Evolutionary conservation across 257 asterid species (phyloP).

Genomic region (Salvia hispanica): DNA sequence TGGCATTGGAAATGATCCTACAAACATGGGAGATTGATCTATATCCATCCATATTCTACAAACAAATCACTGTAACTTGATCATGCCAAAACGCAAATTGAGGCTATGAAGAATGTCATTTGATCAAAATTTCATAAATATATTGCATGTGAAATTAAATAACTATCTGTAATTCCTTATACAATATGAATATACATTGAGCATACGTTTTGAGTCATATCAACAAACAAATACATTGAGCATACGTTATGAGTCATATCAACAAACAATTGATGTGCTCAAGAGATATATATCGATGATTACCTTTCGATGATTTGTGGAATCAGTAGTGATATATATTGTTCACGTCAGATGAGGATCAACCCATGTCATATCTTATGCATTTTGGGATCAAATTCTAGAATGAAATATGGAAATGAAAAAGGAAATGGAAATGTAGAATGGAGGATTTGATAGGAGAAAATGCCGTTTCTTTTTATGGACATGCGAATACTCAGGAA

Average conservation of each 20-base stretch:
- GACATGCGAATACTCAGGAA: constrained; percentile 24
- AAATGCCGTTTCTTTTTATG: constrained; percentile 23
- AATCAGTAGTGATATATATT: background rate
- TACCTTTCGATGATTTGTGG: background rate
- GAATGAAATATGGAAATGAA: constrained; percentile 5
- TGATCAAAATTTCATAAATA: background rate
- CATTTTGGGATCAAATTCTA: background rate
- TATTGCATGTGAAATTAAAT: background rate
- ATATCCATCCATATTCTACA: background rate
- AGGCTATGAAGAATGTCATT: background rate
- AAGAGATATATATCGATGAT: background rate
- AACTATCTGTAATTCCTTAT: background rate
- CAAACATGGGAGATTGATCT: background rate
- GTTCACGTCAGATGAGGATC: background rate
- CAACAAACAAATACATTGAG: no score
- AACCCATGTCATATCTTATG: background rate
- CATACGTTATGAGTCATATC: background rate
- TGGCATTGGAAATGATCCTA: background rate
- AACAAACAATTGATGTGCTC: background rate
- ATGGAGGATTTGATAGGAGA: constrained; percentile 11
- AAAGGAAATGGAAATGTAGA: constrained; percentile 10
- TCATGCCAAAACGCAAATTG: no score
- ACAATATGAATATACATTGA: background rate
- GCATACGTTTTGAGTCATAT: background rate
- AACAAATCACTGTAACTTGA: background rate